Conservation (phyloP, 1,139 yeast genomes). For the Yamadazyma atlantica region DNA sequence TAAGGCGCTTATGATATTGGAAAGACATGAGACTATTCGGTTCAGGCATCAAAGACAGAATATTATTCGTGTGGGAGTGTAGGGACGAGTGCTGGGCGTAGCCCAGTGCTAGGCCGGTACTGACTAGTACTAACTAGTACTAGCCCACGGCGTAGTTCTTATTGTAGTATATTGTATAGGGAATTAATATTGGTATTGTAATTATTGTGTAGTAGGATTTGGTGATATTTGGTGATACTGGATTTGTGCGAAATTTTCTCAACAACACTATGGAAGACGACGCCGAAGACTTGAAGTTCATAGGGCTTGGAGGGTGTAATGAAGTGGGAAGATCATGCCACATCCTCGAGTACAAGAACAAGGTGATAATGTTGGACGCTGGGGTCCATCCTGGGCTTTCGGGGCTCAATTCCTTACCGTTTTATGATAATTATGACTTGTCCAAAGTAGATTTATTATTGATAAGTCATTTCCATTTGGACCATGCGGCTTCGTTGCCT, state of each 20-base stretch:
- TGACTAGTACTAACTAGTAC: too few species aligned
- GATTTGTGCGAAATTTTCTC: not conserved
- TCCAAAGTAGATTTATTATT: constrained; percentile 82
- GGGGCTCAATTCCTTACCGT: constrained; percentile 90
- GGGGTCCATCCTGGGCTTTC: constrained; percentile 96
- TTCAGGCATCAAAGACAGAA: constrained; percentile 88
- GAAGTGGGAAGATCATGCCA: constrained; percentile 98
- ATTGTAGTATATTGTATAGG: not conserved
- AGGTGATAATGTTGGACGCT: constrained; percentile 96
- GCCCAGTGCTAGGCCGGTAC: too few species aligned
- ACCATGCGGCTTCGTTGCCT: constrained; percentile 96
- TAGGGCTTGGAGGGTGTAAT: constrained; percentile 99
- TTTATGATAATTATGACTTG: constrained; percentile 90
- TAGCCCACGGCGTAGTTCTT: too few species aligned
- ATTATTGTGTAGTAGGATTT: too few species aligned
- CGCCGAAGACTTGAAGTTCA: constrained; percentile 61
- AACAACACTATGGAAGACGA: constrained; percentile 9
- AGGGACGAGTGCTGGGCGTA: constrained; percentile 10
- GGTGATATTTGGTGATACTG: too few species aligned
- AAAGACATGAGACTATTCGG: constrained; percentile 82
- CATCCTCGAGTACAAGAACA: constrained; percentile 86
- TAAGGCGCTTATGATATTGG: constrained; percentile 77
- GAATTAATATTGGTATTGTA: too few species aligned
- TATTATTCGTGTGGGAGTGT: constrained; percentile 78
- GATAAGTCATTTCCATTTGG: constrained; percentile 93